Percentiles rank a stretch among this genome's conserved stretches.
These are phyloP conservation scores for Monascus purpureus DNA, from an alignment of 495 filamentous ascomycete species.

Conservation along the genomic window DNA sequence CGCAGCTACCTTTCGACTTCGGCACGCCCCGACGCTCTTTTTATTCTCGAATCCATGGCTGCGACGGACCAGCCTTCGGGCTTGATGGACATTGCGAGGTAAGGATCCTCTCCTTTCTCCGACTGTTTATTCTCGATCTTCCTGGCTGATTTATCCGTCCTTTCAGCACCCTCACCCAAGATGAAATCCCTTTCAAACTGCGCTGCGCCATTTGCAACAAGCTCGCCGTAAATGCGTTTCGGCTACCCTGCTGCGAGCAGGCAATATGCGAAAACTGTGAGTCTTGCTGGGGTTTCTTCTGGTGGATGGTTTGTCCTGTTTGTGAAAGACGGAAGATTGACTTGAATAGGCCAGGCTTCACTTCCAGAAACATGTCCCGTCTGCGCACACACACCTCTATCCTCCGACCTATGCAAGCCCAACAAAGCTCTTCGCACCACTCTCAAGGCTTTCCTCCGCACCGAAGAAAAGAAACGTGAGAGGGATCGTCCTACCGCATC, in stretches of 20 bases:
- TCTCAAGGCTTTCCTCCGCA: constrained; percentile 74
- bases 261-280: constrained; percentile 84
- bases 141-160: not conserved
- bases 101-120: not conserved
- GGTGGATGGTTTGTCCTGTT: no score
- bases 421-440: constrained; percentile 82
- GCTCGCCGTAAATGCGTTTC: constrained; percentile 80
- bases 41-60: constrained; percentile 17
- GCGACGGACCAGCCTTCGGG: constrained; percentile 27
- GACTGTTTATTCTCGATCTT: no score
- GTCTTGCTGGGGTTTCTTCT: constrained; percentile 11
- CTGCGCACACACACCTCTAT: constrained; percentile 79
- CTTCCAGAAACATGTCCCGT: constrained; percentile 76
- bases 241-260: constrained; percentile 89
- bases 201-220: constrained; percentile 87
- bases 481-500: constrained; percentile 35
- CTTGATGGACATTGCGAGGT: constrained; percentile 35
- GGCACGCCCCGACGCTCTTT: not conserved
- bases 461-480: constrained; percentile 71
- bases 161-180: constrained; percentile 57
- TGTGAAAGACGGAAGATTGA: no score
- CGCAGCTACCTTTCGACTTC: not conserved
- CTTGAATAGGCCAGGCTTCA: constrained; percentile 53
- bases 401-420: constrained; percentile 71
- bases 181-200: constrained; percentile 87